Percentiles rank a stretch among this genome's conserved stretches.
Conservation (phyloP, 352 stramenopile genomes). For the Phytophthora pseudosyringae region DNA sequence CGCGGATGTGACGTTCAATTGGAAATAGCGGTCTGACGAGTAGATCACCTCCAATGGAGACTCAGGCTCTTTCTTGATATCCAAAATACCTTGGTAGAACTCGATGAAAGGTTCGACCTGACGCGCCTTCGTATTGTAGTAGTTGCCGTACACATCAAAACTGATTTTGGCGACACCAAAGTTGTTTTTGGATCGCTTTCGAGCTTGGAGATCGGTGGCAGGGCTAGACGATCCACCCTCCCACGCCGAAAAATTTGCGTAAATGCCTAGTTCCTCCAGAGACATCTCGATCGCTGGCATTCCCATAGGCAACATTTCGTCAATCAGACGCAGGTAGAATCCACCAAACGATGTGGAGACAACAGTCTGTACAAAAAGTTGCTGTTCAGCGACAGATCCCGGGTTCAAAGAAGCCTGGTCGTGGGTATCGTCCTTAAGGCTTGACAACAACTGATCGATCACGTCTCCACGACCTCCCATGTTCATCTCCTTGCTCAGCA, state of each 20-base stretch:
- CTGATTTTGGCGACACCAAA: constrained; percentile 78
- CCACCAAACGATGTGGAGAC: constrained; percentile 85
- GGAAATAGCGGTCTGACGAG: constrained; percentile 84
- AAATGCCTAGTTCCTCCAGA: constrained; percentile 78
- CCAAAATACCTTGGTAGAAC: constrained; percentile 81
- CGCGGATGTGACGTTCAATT: constrained; percentile 84
- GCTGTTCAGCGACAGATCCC: constrained; percentile 32
- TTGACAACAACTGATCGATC: constrained; percentile 82
- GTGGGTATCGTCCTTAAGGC: constrained; percentile 52
- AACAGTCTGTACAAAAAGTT: constrained; percentile 82
- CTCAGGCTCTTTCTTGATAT: constrained; percentile 79
- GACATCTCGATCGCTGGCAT: constrained; percentile 82
- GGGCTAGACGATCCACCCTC: constrained; percentile 48
- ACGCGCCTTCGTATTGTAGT: constrained; percentile 82
- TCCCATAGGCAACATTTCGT: constrained; percentile 79
- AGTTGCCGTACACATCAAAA: constrained; percentile 89
- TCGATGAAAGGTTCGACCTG: constrained; percentile 88
- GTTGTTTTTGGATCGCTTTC: constrained; percentile 62
- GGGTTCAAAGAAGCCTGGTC: constrained; percentile 28
- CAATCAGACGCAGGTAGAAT: constrained; percentile 87
- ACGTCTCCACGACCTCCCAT: constrained; percentile 77
- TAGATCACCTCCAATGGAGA: constrained; percentile 72
- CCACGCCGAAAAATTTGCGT: constrained; percentile 76
- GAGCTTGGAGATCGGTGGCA: constrained; percentile 45
- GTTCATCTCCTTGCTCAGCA: constrained; percentile 83